Evolutionary conservation across 192 early-diverging fungal genomes (phyloP).

Genomic region (Endogone sp.): DNA sequence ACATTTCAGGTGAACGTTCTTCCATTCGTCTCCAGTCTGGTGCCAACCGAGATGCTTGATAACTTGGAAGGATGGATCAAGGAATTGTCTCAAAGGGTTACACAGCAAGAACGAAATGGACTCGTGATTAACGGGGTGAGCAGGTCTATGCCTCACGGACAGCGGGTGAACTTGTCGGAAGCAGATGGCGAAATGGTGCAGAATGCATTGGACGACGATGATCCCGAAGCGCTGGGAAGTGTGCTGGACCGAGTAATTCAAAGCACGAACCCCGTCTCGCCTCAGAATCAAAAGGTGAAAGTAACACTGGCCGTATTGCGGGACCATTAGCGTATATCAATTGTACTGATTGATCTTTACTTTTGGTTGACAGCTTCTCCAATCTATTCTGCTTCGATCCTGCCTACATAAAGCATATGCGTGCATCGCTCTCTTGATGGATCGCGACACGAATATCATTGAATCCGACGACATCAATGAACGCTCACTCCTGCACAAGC

Average conservation of each 20-base stretch:
- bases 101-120: background rate
- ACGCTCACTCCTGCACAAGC: conserved; percentile 53
- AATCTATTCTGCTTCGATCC: conserved; percentile 20
- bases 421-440: conserved; percentile 34
- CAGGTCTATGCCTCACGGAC: background rate
- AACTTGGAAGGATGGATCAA: background rate
- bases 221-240: conserved; percentile 17
- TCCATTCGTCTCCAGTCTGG: conserved; percentile 30
- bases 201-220: conserved; percentile 33
- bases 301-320: too few relatives aligned
- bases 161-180: conserved; percentile 16
- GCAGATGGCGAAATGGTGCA: conserved; percentile 26
- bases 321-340: background rate
- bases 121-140: background rate
- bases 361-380: conserved; percentile 26
- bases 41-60: background rate
- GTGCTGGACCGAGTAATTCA: conserved; percentile 15
- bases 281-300: background rate
- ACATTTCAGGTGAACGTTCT: conserved; percentile 23
- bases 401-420: conserved; percentile 28
- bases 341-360: background rate
- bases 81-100: background rate
- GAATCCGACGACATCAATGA: conserved; percentile 52
- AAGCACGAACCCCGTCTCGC: conserved; percentile 1
- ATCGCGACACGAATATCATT: conserved; percentile 21